Percentiles rank a stretch among this genome's conserved stretches.
Conservation (phyloP, 495 filamentous ascomycete genomes). For the Chlorociboria aeruginascens region DNA sequence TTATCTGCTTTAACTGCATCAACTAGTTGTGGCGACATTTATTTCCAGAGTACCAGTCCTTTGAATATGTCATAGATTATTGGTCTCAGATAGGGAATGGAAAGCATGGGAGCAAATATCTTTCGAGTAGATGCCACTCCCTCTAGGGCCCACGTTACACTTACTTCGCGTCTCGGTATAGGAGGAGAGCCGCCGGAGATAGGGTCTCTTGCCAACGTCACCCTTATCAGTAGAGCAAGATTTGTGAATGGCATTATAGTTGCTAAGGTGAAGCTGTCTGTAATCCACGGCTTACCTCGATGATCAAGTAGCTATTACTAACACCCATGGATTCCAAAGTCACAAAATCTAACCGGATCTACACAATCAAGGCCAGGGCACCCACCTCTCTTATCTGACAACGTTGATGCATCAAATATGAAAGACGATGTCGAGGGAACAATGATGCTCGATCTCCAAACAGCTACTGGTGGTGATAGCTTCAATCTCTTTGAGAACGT, state of each 20-base stretch:
- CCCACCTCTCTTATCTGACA: conserved; percentile 40
- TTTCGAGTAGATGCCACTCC: conserved; percentile 55
- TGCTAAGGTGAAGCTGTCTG: conserved; percentile 42
- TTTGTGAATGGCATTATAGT: conserved; percentile 41
- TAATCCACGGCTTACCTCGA: background rate
- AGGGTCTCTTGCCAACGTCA: conserved; percentile 36
- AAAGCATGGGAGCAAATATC: conserved; percentile 55
- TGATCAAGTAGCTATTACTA: background rate
- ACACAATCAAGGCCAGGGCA: conserved; percentile 45
- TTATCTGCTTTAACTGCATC: conserved; percentile 29
- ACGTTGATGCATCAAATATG: conserved; percentile 32
- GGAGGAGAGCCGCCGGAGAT: conserved; percentile 40
- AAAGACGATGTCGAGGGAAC: conserved; percentile 43
- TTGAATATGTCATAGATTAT: conserved; percentile 45
- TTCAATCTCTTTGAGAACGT: conserved; percentile 35
- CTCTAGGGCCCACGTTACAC: conserved; percentile 42
- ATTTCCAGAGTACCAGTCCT: conserved; percentile 54
- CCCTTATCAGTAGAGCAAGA: conserved; percentile 52
- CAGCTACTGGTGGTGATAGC: conserved; percentile 23
- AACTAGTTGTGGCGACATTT: conserved; percentile 40
- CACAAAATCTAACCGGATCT: conserved; percentile 49
- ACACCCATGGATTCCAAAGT: conserved; percentile 12
- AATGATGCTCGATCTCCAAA: conserved; percentile 43
- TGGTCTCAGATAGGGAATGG: conserved; percentile 47
- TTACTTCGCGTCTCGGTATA: conserved; percentile 47